Evolutionary conservation across 495 filamentous ascomycete genomes (phyloP).

Genomic region (Penicillium tannophilum): DNA sequence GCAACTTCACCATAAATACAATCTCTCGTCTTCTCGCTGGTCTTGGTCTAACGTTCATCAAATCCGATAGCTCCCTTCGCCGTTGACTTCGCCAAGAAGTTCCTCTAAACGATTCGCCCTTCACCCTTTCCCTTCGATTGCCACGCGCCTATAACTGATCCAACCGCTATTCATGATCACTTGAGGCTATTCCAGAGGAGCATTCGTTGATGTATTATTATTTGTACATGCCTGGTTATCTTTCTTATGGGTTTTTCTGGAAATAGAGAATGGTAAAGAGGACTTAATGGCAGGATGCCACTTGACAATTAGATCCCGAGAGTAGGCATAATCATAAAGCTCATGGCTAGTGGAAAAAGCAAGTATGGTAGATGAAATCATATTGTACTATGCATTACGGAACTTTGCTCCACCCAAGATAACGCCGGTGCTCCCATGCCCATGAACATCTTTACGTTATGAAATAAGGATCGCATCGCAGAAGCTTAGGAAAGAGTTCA

Average conservation of each 20-base stretch:
- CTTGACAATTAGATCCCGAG: neutral
- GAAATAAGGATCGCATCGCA: constrained; percentile 15
- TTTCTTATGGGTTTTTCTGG: constrained; percentile 24
- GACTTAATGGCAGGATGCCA: constrained; percentile 20
- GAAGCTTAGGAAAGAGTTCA: constrained; percentile 8
- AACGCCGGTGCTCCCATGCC: constrained; percentile 35
- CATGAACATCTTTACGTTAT: constrained; percentile 19
- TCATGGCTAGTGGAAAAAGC: neutral
- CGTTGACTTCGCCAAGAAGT: constrained; percentile 72
- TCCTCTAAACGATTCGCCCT: constrained; percentile 58
- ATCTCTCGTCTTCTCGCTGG: neutral
- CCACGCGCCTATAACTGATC: constrained; percentile 8
- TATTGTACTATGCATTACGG: constrained; percentile 33
- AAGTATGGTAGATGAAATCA: constrained; percentile 11
- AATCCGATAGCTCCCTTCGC: constrained; percentile 70
- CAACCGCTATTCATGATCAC: constrained; percentile 15
- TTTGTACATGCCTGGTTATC: constrained; percentile 34
- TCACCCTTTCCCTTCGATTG: constrained; percentile 4
- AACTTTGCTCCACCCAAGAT: constrained; percentile 18
- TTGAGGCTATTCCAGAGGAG: constrained; percentile 5
- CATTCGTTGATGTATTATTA: constrained; percentile 14
- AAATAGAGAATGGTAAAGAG: constrained; percentile 18
- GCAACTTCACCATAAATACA: constrained; percentile 13
- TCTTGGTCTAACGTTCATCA: constrained; percentile 2
- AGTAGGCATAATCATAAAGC: neutral